Base-by-base conservation (phyloP, 1,284 basidiomycete species). In the Lignosus rhinocerotis region DNA sequence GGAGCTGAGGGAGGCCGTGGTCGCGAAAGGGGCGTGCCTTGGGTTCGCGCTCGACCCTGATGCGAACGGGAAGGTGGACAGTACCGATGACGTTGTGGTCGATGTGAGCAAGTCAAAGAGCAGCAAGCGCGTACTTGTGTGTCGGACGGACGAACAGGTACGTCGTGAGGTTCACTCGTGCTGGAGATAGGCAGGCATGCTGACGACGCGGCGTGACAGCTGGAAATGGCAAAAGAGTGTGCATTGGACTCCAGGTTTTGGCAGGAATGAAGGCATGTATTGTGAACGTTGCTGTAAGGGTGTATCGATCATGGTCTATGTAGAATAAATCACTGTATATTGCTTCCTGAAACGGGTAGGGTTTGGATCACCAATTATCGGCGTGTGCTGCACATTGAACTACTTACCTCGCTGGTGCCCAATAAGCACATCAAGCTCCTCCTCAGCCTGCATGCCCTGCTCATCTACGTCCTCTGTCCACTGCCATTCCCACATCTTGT, bases 181-280 rank as follows among this genome's bases (percentile, higher is more conserved):
- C 7, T 56, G 9, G 31, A 21, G 0, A 19, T 12, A 16, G 8
- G 11, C 32, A 2, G 14, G 2, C 3, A 10, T 21, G 21, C 36
- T 59, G 16, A 33, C 10, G 3, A n/a, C n/a, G 34, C 30, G 39
- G 31, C 7, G 19, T 38, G 41, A 3, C 77, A 88, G 80, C 69
- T 84, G n/a, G 86, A 89, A 69, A 88, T 88, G 85, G 85, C 86
- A 25, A 75, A 80, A 51, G 75, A 81, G 58, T 87, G 85, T 70
- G 76, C 75, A 0, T 62, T 77, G n/a, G 74, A 76, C 34, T 56
- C 72, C n/a, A 68, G 69, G 33, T 77, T 80, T 58, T 78, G 76
- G 76, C 30, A 59, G 42, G 48, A 55, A 17, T 61, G 36, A 50
- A 9, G 16, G 16, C 21, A 7, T 14, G 43, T 12, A 45, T 30